phyloP scores from a whole-genome alignment of 2,329 filamentous ascomycete species.

The Eurotiales sp. region DNA sequence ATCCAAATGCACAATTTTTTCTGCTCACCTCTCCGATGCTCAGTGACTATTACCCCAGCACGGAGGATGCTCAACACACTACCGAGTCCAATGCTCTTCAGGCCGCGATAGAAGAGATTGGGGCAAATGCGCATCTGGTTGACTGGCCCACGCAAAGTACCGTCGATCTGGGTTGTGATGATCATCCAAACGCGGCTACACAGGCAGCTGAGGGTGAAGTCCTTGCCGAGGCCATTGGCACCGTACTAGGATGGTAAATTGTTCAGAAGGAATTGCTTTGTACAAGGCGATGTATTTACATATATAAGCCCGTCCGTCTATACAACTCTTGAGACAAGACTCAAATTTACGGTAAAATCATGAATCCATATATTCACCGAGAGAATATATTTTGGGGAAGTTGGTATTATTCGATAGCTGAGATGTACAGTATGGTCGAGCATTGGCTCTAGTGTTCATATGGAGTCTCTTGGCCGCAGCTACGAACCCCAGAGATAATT shows the following conservation, averaged over 20 bases:
- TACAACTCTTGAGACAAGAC: too few relatives aligned
- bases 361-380: too few relatives aligned
- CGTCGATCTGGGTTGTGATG: slow-evolving; percentile 4
- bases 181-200: slow-evolving; percentile 9
- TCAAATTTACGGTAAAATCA: too few relatives aligned
- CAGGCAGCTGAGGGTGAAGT: slow-evolving; percentile 3
- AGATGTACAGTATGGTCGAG: too few relatives aligned
- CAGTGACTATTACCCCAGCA: slow-evolving; percentile 2
- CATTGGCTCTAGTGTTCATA: too few relatives aligned
- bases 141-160: slow-evolving; percentile 12
- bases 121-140: slow-evolving; percentile 6
- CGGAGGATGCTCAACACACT: slow-evolving; percentile 7
- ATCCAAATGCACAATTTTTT: slow-evolving; percentile 2
- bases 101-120: slow-evolving; percentile 1
- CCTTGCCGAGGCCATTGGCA: slow-evolving; percentile 1
- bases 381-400: too few relatives aligned
- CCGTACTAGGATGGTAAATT: neutral
- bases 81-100: slow-evolving; percentile 3
- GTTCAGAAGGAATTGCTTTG: neutral
- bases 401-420: too few relatives aligned
- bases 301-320: too few relatives aligned
- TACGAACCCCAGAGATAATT: too few relatives aligned
- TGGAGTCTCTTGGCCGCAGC: too few relatives aligned
- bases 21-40: slow-evolving; percentile 13
- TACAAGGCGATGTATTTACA: too few relatives aligned